Percentiles rank a stretch among this genome's conserved stretches.
Evolutionary conservation across 306 rosid species (phyloP).

Genomic region (Casuarina cunninghamiana): DNA sequence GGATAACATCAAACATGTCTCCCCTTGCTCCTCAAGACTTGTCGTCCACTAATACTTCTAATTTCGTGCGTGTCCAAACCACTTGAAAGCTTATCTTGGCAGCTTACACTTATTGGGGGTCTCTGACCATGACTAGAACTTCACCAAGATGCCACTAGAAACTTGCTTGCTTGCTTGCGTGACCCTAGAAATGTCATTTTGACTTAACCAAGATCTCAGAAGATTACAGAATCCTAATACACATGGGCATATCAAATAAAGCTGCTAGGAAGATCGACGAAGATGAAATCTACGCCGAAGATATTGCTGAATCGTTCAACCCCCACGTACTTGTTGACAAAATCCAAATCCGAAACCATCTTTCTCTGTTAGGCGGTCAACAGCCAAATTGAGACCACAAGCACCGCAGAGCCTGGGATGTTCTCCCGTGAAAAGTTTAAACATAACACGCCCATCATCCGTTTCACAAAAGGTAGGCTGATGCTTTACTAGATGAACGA

Average conservation of each 20-base stretch:
- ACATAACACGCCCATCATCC: no score
- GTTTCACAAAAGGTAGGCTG: no score
- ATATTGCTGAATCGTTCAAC: constrained; percentile 22
- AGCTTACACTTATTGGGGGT: constrained; percentile 30
- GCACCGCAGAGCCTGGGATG: background rate
- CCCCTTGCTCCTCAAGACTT: background rate
- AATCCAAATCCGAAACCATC: no score
- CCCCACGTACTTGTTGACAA: background rate
- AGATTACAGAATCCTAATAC: constrained; percentile 45
- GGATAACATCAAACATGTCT: constrained; percentile 33
- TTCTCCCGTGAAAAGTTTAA: no score
- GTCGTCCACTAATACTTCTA: background rate
- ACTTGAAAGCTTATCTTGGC: constrained; percentile 34
- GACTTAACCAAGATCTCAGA: constrained; percentile 20
- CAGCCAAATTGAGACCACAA: background rate
- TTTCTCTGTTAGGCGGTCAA: background rate
- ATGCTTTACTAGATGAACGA: no score
- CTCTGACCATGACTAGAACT: constrained; percentile 34
- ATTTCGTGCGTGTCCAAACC: constrained; percentile 11
- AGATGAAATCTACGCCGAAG: background rate
- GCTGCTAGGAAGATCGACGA: background rate
- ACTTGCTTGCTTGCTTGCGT: background rate
- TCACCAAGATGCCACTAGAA: constrained; percentile 40
- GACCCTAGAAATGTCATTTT: background rate
- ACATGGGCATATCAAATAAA: constrained; percentile 48